Conservation (phyloP, 2,329 filamentous ascomycete species). For the Lasiodiplodia sp. region DNA sequence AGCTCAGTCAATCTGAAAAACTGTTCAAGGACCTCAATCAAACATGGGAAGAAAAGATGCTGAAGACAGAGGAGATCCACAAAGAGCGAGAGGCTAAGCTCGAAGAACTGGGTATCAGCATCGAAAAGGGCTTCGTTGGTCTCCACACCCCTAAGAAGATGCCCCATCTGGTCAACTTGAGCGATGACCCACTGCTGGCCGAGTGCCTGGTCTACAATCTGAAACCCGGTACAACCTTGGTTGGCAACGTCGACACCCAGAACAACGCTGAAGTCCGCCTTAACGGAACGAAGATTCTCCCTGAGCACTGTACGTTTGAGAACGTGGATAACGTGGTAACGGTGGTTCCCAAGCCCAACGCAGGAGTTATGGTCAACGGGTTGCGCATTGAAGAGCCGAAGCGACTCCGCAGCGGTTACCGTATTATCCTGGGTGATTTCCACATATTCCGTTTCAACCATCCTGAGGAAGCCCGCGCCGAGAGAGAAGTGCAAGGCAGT, state of each 20-base stretch:
- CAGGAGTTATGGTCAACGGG: constrained; percentile 97
- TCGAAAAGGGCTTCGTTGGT: constrained; percentile 97
- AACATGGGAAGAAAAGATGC: constrained; percentile 96
- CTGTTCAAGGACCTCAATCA: constrained; percentile 95
- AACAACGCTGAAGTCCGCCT: constrained; percentile 86
- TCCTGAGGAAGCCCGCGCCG: constrained; percentile 91
- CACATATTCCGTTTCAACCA: constrained; percentile 99
- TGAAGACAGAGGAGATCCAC: constrained; percentile 95
- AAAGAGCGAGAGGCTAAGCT: constrained; percentile 94
- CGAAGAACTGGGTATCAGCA: constrained; percentile 97
- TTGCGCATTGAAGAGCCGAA: constrained; percentile 86
- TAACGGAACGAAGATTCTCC: constrained; percentile 90
- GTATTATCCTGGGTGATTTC: constrained; percentile 95
- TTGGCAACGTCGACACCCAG: constrained; percentile 90
- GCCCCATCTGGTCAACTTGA: constrained; percentile 97
- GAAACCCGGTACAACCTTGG: constrained; percentile 91
- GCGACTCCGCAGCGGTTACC: constrained; percentile 87
- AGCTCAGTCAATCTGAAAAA: constrained; percentile 95
- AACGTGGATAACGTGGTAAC: constrained; percentile 94
- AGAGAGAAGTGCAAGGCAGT: constrained; percentile 80
- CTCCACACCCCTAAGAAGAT: constrained; percentile 98
- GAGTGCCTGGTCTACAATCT: constrained; percentile 98
- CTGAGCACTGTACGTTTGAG: constrained; percentile 93
- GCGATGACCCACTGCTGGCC: constrained; percentile 79
- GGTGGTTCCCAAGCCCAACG: constrained; percentile 85